Conservation (phyloP, 73 alveolate species). For the Symbiodinium natans region DNA sequence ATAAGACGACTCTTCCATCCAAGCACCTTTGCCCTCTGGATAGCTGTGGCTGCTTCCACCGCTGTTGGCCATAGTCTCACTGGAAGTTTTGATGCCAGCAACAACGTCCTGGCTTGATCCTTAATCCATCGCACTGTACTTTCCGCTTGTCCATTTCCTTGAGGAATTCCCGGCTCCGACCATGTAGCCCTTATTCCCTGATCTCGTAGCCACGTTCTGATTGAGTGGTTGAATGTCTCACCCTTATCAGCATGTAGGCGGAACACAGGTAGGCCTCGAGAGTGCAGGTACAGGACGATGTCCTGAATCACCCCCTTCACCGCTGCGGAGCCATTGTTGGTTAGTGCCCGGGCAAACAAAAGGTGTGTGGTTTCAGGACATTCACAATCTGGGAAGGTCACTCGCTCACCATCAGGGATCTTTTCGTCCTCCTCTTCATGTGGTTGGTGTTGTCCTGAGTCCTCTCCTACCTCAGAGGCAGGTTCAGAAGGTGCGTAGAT, state of each 20-base stretch:
- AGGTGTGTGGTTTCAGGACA: background rate
- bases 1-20: background rate
- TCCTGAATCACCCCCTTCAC: background rate
- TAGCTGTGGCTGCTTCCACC: background rate
- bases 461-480: background rate
- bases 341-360: background rate
- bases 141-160: background rate
- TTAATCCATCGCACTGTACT: background rate
- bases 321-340: background rate
- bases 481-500: background rate
- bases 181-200: background rate
- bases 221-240: background rate
- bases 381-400: background rate
- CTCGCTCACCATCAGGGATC: background rate
- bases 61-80: background rate
- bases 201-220: background rate
- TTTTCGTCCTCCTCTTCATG: background rate
- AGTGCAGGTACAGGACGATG: background rate
- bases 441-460: too few species aligned
- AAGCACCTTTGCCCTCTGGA: background rate
- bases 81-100: background rate
- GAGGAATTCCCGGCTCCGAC: background rate
- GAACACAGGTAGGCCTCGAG: background rate
- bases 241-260: background rate
- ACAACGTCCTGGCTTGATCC: background rate